Evolutionary conservation across 495 filamentous ascomycete species (phyloP), one percentile per base, ranked within the genome.

Genomic region (Ramalina intermedia): DNA sequence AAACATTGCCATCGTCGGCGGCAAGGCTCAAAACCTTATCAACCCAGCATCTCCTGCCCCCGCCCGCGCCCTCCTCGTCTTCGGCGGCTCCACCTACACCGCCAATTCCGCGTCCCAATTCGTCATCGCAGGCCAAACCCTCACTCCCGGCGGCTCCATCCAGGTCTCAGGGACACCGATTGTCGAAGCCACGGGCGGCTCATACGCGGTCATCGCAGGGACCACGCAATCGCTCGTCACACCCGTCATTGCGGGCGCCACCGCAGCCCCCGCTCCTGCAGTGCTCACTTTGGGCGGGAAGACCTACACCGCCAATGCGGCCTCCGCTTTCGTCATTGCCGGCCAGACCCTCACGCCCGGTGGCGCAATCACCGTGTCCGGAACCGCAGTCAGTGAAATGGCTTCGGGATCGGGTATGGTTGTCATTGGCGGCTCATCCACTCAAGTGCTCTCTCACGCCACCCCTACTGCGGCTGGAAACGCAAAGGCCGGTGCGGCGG

Each of bases 51-150:
- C 29, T 33, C 29, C 29, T 8, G 29, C 29, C 8, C 29, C 29
- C 7, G 29, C 29, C 8, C 29, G 29, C 29, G 29, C 29, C 12
- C 29, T 41, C 21, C 45, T 50, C 16, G 47, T 41, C n/a, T 20
- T 54, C 18, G 48, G 14, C 24, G 48, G 27, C 13, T n/a, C 38
- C 27, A 38, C 38, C 18, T 45, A 55, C 12, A 54, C 53, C 17
- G 41, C 35, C 14, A 47, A 53, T 37, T 21, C 50, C 4, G 50
- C n/a, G 13, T n/a, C 17, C 11, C 18, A 26, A 6, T 55, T 47
- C 50, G 20, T 55, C 41, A 48, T 53, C 13, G 50, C 37, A 20
- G 21, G 16, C 18, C 53, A 55, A 21, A 55, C 53, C 14, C 43
- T 55, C 18, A 47, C 33, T 1, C 50, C 50, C 14, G 53, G 53